Evolutionary conservation across 768 basidiomycete genomes (phyloP), one percentile per base, ranked within the genome.

Genomic region (Clitopilus passeckerianus): DNA sequence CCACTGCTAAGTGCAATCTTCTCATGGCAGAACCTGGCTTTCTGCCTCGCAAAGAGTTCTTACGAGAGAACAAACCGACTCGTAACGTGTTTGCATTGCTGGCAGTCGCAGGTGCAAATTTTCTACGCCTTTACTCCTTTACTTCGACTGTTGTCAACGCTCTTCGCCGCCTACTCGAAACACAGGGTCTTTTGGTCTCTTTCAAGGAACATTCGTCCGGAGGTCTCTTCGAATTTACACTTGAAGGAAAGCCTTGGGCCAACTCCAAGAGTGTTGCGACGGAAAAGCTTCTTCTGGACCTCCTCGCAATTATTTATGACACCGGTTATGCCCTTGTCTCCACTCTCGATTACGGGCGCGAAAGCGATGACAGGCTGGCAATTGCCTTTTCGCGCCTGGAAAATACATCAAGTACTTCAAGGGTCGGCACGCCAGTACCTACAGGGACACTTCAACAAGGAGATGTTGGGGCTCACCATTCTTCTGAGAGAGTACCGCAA

Each of bases 311-410:
- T 63, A 73, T 91, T 43, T 84, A 86, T 67, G 80, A 81, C 58
- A 80, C 80, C 66, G 86, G 86, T 41, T 89, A 84, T 67, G 73
- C 73, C 22, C 86, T 85, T 63, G 75, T 90, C 8, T 89, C 89
- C 20, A 81, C 81, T 44, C 76, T 91, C 61, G 89, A 90, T 72
- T 91, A 91, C 69, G 90, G 89, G 33, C 80, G 87, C 58, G 90
- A 91, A 70, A 77, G 74, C 44, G 90, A 91, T 64, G 90, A 91
- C 71, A 82, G 86, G 43, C 67, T 91, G 8, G 82, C 84, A 55
- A 80, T 91, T 66, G 80, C 86, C 18, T 91, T 91, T 70, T 87
- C 88, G 15, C 83, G 78, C 59, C 77, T 84, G 43, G 64, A 60
- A 15, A 63, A 70, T n/a, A 60, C 68, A 6, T 63, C 69, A 15